Conservation (phyloP, 2,329 filamentous ascomycete species). For the Alternaria dauci region DNA sequence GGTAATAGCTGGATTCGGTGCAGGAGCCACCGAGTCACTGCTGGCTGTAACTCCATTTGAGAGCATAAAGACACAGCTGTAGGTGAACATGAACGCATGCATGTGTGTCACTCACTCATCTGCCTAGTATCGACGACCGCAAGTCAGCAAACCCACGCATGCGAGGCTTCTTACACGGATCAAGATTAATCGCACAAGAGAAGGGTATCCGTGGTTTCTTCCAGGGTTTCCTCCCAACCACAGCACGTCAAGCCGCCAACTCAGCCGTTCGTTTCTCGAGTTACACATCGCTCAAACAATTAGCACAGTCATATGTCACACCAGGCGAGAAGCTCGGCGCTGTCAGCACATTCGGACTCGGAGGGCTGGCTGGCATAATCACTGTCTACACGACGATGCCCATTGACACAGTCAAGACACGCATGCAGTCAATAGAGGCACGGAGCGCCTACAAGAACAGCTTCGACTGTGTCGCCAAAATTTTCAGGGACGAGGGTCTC, state of each 20-base stretch:
- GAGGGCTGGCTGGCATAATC: constrained; percentile 85
- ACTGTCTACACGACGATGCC: constrained; percentile 79
- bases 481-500: constrained; percentile 88
- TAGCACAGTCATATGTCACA: constrained; percentile 89
- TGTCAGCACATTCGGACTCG: constrained; percentile 87
- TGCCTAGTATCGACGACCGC: constrained; percentile 83
- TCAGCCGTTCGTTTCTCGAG: constrained; percentile 89
- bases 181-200: constrained; percentile 85
- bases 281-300: constrained; percentile 89
- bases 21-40: constrained; percentile 91
- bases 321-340: constrained; percentile 94
- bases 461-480: constrained; percentile 79
- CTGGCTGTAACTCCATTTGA: constrained; percentile 96
- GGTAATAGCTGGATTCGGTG: constrained; percentile 91
- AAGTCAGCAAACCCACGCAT: constrained; percentile 86
- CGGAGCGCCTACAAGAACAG: constrained; percentile 84
- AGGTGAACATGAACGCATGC: constrained; percentile 15
- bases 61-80: constrained; percentile 95
- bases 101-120: not conserved
- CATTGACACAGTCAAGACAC: constrained; percentile 93
- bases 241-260: constrained; percentile 92
- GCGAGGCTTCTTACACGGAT: constrained; percentile 90
- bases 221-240: constrained; percentile 95
- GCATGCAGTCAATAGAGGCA: constrained; percentile 96
- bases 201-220: constrained; percentile 92